A percentile compares a stretch with the other conserved stretches of the same genome.
phyloP scores from a whole-genome alignment of 805 yeast genomes.

The Barnettozyma sp. region DNA sequence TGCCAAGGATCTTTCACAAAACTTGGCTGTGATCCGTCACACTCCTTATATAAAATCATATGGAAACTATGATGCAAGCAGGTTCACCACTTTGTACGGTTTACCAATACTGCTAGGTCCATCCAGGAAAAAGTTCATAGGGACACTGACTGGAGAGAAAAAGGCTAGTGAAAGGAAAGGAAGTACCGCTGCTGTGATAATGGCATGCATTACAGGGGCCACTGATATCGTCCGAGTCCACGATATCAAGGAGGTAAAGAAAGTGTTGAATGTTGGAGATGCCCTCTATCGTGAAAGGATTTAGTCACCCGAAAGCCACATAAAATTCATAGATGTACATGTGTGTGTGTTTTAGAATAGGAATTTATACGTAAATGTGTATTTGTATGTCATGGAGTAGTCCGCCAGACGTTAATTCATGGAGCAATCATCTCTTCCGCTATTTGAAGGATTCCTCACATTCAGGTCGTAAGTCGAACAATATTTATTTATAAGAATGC shows the following conservation, averaged over 20 bases:
- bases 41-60: constrained; percentile 42
- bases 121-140: constrained; percentile 83
- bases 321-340: no score
- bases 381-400: no score
- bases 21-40: constrained; percentile 54
- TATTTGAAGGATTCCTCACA: no score
- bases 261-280: constrained; percentile 59
- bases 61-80: constrained; percentile 29
- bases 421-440: no score
- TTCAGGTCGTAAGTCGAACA: no score
- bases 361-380: no score
- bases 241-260: constrained; percentile 57
- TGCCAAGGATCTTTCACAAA: constrained; percentile 76
- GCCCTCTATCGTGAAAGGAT: constrained; percentile 51
- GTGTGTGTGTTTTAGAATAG: no score
- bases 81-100: constrained; percentile 21
- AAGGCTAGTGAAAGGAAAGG: constrained; percentile 55
- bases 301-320: no score
- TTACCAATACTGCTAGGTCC: constrained; percentile 79
- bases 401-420: no score
- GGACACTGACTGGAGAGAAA: constrained; percentile 54
- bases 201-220: constrained; percentile 66
- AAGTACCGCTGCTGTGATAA: constrained; percentile 71
- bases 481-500: no score
- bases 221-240: constrained; percentile 86